A percentile compares a stretch with the other conserved stretches of the same genome.
phyloP scores from a whole-genome alignment of 768 basidiomycete species.

The Trametes sanguinea region DNA sequence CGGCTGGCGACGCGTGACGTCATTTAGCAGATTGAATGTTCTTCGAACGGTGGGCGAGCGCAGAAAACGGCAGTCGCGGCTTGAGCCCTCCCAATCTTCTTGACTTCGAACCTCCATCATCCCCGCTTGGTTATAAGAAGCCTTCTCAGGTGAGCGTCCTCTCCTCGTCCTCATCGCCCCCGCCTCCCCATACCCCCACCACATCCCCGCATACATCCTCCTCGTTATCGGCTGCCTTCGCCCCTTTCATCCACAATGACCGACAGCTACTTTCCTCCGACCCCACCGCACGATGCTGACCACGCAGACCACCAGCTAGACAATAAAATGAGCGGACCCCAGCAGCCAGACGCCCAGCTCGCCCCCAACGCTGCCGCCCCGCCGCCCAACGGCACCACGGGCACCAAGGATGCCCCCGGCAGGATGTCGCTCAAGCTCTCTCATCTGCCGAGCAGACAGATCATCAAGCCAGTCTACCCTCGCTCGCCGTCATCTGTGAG shows the following conservation, averaged over 20 bases:
- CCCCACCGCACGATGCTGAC: constrained; percentile 33
- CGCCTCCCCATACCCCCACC: neutral
- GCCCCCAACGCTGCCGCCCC: constrained; percentile 26
- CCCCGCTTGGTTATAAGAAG: constrained; percentile 2
- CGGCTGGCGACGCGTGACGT: constrained; percentile 21
- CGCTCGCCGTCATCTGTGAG: constrained; percentile 68
- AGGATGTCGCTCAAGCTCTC: constrained; percentile 73
- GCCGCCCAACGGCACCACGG: constrained; percentile 22
- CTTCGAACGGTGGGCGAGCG: neutral
- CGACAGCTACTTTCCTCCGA: constrained; percentile 39
- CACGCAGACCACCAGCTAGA: constrained; percentile 7
- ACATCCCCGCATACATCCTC: neutral
- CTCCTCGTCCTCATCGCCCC: neutral
- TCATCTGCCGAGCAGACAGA: constrained; percentile 71
- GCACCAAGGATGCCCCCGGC: constrained; percentile 41
- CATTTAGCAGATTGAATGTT: constrained; percentile 3
- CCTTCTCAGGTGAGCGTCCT: constrained; percentile 2
- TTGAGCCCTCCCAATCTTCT: neutral
- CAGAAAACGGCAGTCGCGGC: constrained; percentile 3
- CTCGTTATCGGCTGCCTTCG: neutral
- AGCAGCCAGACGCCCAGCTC: constrained; percentile 15
- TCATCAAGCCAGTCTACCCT: constrained; percentile 73
- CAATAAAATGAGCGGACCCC: constrained; percentile 3
- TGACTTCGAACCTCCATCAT: constrained; percentile 10
- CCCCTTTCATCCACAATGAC: constrained; percentile 8